These are phyloP conservation scores for Panaeolus papilionaceus DNA, from an alignment of 768 basidiomycete species.

Conservation along the genomic window DNA sequence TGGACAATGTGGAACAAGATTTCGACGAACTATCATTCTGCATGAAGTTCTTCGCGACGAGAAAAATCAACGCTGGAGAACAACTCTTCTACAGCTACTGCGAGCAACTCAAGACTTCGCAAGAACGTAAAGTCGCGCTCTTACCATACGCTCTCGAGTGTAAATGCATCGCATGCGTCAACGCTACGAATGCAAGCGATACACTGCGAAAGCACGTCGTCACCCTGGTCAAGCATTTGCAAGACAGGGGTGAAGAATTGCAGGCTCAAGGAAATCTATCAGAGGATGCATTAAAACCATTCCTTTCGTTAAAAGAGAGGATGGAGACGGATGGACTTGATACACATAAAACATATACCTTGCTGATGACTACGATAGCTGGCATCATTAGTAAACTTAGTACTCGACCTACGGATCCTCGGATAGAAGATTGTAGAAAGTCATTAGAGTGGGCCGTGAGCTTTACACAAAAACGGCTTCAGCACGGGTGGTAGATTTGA, in stretches of 20 bases:
- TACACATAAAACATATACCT: neutral
- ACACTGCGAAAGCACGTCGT: conserved; percentile 17
- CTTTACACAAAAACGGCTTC: neutral
- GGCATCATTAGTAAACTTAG: neutral
- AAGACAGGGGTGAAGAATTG: conserved; percentile 1
- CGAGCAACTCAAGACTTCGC: conserved; percentile 16
- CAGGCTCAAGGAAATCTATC: neutral
- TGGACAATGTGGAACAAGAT: conserved; percentile 15
- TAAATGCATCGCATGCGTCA: conserved; percentile 38
- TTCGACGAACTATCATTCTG: conserved; percentile 18
- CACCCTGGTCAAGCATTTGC: conserved; percentile 1
- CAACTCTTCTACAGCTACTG: conserved; percentile 39
- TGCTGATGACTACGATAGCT: conserved; percentile 8
- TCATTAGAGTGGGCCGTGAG: neutral
- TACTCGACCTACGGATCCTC: neutral
- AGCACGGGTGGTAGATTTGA: neutral
- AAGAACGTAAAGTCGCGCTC: conserved; percentile 33
- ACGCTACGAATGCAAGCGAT: conserved; percentile 28
- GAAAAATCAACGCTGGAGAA: conserved; percentile 19
- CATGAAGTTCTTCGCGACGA: conserved; percentile 9
- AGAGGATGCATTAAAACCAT: neutral
- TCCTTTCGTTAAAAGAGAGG: neutral
- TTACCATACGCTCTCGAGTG: conserved; percentile 39
- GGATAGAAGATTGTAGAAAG: neutral
- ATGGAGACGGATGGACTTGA: conserved; percentile 9